These are phyloP conservation scores for Xylaria sp. DNA, from an alignment of 2,329 filamentous ascomycete species.

Conservation along the genomic window DNA sequence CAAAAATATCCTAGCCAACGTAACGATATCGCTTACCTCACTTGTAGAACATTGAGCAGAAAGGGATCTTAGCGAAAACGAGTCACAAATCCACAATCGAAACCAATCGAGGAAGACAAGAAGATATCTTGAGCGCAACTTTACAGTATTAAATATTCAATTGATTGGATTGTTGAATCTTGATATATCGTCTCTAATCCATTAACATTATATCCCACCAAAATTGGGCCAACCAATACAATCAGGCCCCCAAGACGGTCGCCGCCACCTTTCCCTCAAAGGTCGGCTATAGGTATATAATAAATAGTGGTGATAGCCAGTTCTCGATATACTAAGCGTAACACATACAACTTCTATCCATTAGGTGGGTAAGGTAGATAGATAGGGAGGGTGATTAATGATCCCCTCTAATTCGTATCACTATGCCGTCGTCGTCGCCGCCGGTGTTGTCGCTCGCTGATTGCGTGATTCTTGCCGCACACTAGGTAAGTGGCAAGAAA, in stretches of 20 bases:
- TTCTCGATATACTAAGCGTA: slow-evolving; percentile 28
- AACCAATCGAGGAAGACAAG: not conserved
- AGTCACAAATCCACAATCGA: not conserved
- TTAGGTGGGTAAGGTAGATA: slow-evolving; percentile 15
- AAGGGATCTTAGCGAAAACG: not conserved
- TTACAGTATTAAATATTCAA: slow-evolving; percentile 10
- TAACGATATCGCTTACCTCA: not conserved
- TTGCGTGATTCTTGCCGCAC: slow-evolving; percentile 17
- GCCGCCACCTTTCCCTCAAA: slow-evolving; percentile 16
- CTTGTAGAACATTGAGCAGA: not conserved
- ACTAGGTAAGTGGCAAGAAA: slow-evolving; percentile 13
- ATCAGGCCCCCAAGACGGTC: slow-evolving; percentile 7
- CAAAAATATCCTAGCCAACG: not conserved
- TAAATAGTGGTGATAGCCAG: slow-evolving; percentile 35
- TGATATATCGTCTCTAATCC: slow-evolving; percentile 35
- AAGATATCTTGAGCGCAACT: not conserved
- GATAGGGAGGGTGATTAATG: slow-evolving; percentile 10
- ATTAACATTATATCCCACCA: slow-evolving; percentile 41
- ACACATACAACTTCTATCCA: slow-evolving; percentile 33
- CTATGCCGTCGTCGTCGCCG: too few relatives aligned
- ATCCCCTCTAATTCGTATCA: not conserved
- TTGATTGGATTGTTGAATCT: slow-evolving; percentile 30
- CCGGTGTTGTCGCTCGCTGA: not conserved
- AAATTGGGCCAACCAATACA: slow-evolving; percentile 22
- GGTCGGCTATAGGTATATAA: slow-evolving; percentile 33